Percentiles rank a stretch among this genome's conserved stretches.
phyloP scores from a whole-genome alignment of 2,329 filamentous ascomycete genomes.

The Reticulascus tulasneorum region DNA sequence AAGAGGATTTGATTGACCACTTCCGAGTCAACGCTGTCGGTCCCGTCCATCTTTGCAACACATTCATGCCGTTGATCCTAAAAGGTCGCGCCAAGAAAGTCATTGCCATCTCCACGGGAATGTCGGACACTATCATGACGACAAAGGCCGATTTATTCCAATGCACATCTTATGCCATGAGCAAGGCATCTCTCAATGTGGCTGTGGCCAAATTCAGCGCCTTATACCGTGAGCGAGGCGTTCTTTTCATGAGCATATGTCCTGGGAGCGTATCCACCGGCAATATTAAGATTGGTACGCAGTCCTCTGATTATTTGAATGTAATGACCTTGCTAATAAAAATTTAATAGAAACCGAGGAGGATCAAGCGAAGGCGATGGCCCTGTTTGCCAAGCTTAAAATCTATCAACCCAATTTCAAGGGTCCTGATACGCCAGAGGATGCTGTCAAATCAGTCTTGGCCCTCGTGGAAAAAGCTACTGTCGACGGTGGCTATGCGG shows the following conservation, averaged over 20 bases:
- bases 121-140: conserved; percentile 42
- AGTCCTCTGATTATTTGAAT: not conserved
- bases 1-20: conserved; percentile 3
- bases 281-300: too few relatives aligned
- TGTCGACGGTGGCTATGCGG: conserved; percentile 42
- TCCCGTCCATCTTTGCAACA: conserved; percentile 48
- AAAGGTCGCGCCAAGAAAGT: conserved; percentile 51
- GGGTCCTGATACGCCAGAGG: conserved; percentile 27
- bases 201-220: conserved; percentile 49
- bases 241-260: conserved; percentile 48
- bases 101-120: conserved; percentile 44
- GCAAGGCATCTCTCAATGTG: conserved; percentile 50
- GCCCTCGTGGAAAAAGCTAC: conserved; percentile 32
- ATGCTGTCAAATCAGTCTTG: conserved; percentile 28
- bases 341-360: conserved; percentile 19
- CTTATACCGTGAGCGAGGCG: conserved; percentile 43
- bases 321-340: not conserved
- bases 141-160: conserved; percentile 29
- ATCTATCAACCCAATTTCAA: conserved; percentile 36
- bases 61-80: conserved; percentile 48
- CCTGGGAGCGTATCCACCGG: conserved; percentile 48
- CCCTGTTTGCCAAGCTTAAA: conserved; percentile 24
- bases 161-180: conserved; percentile 38
- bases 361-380: conserved; percentile 17
- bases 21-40: conserved; percentile 48